These are phyloP conservation scores for Claviceps sp. DNA, from an alignment of 2,329 filamentous ascomycete genomes.

Conservation along the genomic window DNA sequence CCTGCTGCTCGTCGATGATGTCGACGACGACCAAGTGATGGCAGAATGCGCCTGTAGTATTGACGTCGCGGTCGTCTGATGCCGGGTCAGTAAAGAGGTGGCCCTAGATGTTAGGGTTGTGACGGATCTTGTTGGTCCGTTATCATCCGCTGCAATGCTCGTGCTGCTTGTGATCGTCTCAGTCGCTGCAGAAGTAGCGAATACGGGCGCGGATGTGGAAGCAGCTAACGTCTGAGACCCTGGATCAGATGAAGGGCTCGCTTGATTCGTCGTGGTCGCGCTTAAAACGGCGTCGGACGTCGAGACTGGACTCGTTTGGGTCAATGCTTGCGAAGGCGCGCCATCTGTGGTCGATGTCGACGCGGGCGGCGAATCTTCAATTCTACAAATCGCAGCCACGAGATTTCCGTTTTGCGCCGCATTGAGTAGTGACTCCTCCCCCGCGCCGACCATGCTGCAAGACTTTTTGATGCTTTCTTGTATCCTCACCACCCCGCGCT, in stretches of 20 bases:
- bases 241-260: no score
- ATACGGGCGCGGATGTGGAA: not conserved
- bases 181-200: no score
- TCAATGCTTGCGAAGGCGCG: not conserved
- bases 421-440: constrained; percentile 21
- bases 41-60: not conserved
- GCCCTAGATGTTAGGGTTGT: not conserved
- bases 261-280: not conserved
- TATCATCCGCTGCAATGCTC: not conserved
- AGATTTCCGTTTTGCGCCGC: constrained; percentile 24
- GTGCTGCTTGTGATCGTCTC: no score
- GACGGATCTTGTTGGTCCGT: not conserved
- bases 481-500: constrained; percentile 14
- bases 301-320: constrained; percentile 1
- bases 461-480: constrained; percentile 17
- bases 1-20: constrained; percentile 1
- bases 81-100: not conserved
- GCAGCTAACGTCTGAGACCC: not conserved
- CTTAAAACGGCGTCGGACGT: not conserved
- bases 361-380: constrained; percentile 5
- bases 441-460: constrained; percentile 13
- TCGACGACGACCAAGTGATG: constrained; percentile 1
- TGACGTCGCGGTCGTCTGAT: not conserved
- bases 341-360: not conserved
- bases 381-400: constrained; percentile 22